Evolutionary conservation across 73 alveolate genomes (phyloP).

Genomic region (Stentor coeruleus): DNA sequence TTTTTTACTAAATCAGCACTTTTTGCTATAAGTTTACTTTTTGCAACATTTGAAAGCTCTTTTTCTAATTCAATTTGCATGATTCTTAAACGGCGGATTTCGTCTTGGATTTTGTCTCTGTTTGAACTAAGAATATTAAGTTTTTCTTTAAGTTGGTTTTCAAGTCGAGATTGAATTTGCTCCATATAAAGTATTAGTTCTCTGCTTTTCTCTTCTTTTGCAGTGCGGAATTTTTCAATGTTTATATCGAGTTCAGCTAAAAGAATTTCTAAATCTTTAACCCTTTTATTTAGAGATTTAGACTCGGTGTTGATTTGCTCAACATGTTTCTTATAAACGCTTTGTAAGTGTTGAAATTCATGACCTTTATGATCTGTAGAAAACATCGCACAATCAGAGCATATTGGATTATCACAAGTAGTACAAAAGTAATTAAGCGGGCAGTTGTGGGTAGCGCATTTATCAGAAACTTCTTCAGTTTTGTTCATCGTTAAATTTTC

Average conservation of each 20-base stretch:
- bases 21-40: conserved; percentile 56
- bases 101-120: conserved; percentile 41
- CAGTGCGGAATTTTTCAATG: conserved; percentile 45
- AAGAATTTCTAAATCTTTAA: background rate
- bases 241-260: background rate
- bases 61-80: conserved; percentile 25
- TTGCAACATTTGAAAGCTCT: conserved; percentile 35
- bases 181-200: conserved; percentile 79
- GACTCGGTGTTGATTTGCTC: conserved; percentile 65
- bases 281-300: conserved; percentile 43
- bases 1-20: conserved; percentile 38
- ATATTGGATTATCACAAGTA: conserved; percentile 83
- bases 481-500: conserved; percentile 32
- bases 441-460: conserved; percentile 74
- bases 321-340: conserved; percentile 63
- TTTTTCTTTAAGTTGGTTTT: conserved; percentile 56
- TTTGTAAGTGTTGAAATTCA: conserved; percentile 79
- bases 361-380: conserved; percentile 84
- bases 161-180: conserved; percentile 55
- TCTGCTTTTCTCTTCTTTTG: conserved; percentile 80
- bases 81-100: conserved; percentile 32
- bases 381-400: conserved; percentile 97
- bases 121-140: conserved; percentile 32
- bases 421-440: conserved; percentile 80
- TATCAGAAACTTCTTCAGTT: conserved; percentile 43